phyloP scores from a whole-genome alignment of 2,329 filamentous ascomycete genomes.

The Dactylonectria macrodidyma region DNA sequence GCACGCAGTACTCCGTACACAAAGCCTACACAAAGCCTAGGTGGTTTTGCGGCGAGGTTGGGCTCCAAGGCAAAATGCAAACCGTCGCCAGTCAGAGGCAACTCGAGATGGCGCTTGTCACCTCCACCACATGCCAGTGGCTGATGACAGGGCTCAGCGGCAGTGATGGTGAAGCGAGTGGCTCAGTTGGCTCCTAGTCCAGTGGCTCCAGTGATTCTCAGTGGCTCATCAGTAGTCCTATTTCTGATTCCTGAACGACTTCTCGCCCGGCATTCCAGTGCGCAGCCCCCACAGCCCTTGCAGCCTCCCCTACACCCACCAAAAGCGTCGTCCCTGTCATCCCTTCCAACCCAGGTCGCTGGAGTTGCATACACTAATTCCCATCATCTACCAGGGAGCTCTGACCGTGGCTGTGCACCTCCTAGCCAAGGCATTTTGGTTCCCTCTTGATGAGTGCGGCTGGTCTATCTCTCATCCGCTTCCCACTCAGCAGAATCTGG shows the following conservation, averaged over 20 bases:
- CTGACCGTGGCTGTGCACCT: conserved; percentile 3
- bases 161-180: background rate
- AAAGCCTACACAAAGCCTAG: background rate
- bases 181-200: background rate
- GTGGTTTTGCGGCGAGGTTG: background rate
- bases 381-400: background rate
- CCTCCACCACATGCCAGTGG: background rate
- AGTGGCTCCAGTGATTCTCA: no score
- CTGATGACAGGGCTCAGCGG: background rate
- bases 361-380: no score
- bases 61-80: background rate
- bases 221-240: no score
- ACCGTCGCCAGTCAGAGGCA: no score
- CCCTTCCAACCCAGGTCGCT: no score
- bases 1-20: no score
- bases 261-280: background rate
- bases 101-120: background rate
- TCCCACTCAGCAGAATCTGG: background rate
- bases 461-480: conserved; percentile 2
- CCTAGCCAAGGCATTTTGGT: conserved; percentile 9
- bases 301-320: background rate
- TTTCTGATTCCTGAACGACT: no score
- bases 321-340: no score
- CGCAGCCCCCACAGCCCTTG: background rate
- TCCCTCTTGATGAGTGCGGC: conserved; percentile 1